Evolutionary conservation across 805 yeast genomes (phyloP), one percentile per base, ranked within the genome.

Genomic region (Hanseniaspora nectarophila): DNA sequence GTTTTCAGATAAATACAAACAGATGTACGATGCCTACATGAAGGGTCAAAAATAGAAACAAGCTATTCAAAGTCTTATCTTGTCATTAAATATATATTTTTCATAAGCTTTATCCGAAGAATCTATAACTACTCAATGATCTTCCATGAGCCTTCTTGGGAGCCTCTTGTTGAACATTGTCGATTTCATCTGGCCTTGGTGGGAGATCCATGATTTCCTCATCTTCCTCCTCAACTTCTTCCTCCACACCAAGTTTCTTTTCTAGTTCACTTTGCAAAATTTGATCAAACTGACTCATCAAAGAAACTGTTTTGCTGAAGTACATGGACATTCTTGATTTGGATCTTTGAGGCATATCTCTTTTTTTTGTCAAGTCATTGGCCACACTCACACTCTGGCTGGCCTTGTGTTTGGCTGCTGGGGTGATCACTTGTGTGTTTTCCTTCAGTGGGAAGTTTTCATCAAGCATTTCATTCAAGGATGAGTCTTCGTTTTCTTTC

Each of bases 251-350:
- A 39, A 73, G 67, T 23, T 74, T 65, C 56, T 73, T 77, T 57
- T 81, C 88, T 53, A 82, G 69, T 61, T 82, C 88, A 54, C 72
- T 75, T 60, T 78, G 85, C 31, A 82, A 67, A 63, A 80, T 69
- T 50, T 75, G 77, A 61, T 82, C 90, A 59, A 82, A 74, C 56
- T 80, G 85, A 57, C 80, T 85, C 44, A 82, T 70, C 48, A 81
- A 69, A 43, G 40, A 40, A 9, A 53, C 50, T 15, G 51, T 47
- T 18, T 53, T 53, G 33, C 43, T 53, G 49, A 53, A 53, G 44
- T 53, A 53, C 45, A 53, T 46, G 5, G 55, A 53, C 52, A 53
- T 47, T 32, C 55, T 46, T 3, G 55, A 40, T 26, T 53, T 53
- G 12, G 35, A 45, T 23, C 54, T 12, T 37, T 33, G 44, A 15